Evolutionary conservation across 495 filamentous ascomycete species (phyloP), one percentile per base, ranked within the genome.

Genomic region (Parathielavia appendiculata): DNA sequence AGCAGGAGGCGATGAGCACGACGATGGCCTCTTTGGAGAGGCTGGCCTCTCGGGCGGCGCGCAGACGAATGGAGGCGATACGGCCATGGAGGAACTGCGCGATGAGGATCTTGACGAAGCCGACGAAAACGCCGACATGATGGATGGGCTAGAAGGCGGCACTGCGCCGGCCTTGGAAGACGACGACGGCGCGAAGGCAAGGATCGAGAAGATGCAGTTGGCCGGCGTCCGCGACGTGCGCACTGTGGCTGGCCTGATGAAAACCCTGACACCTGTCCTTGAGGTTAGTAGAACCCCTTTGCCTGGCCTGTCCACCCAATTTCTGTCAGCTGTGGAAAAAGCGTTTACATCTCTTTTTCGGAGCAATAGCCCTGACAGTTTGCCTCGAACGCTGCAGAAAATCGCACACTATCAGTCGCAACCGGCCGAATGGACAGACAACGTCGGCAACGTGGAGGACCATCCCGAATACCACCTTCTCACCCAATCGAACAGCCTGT

Each of bases 381-480:
- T 72, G 67, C 68, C 62, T 70, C 69, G 77, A 71, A 66, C 68
- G 56, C 67, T 72, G 56, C 76, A 91, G 86, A 83, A 88, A 84
- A 90, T 93, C 74, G 78, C 80, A 60, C 74, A 89, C 59, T 90
- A 83, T 73, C 83, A 90, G 67, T 79, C 76, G 16, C 76, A 87
- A 58, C 85, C 87, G 7, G 77, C 87, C n/a, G 77, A 83, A 54
- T 76, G 80, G 76, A 57, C 77, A 71, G 58, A 84, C 78, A 59
- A 53, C 66, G 75, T 87, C 54, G 89, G 89, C 66, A 86, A 83
- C 19, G 81, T 91, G 61, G 89, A 92, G 72, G 89, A 92, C 65
- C 88, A 92, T 63, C 89, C 89, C 34, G 90, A 93, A 65, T 93
- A 92, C 70, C 82, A 89, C 69, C 80, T 93, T 52, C 73, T 93